phyloP scores from a whole-genome alignment of 2,329 filamentous ascomycete species.

The Hypoxylon sp. region DNA sequence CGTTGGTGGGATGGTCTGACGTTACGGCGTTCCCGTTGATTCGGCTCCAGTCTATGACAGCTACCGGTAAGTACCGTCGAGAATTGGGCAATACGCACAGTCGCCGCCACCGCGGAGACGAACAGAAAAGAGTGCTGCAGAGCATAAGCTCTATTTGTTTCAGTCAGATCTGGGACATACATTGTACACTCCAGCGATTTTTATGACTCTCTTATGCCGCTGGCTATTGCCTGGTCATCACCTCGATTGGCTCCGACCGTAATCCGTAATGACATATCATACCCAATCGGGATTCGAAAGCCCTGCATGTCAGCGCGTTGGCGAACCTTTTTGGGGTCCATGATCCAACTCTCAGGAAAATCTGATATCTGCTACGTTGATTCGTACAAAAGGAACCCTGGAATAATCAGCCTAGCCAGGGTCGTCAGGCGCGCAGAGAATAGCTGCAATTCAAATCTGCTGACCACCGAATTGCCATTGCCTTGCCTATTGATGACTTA shows the following conservation, averaged over 20 bases:
- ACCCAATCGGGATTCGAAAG: slow-evolving; percentile 44
- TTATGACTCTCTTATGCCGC: slow-evolving; percentile 43
- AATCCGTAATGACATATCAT: slow-evolving; percentile 40
- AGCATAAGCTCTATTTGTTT: slow-evolving; percentile 49
- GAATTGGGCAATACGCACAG: slow-evolving; percentile 38
- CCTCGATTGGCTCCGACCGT: slow-evolving; percentile 39
- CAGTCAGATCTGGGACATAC: slow-evolving; percentile 54
- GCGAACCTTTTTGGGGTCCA: slow-evolving; percentile 44
- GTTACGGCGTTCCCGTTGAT: slow-evolving; percentile 42
- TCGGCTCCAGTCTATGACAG: slow-evolving; percentile 38
- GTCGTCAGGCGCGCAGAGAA: slow-evolving; percentile 41
- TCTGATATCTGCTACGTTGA: slow-evolving; percentile 33
- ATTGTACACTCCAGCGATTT: slow-evolving; percentile 40
- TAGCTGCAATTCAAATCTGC: slow-evolving; percentile 33
- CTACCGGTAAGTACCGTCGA: slow-evolving; percentile 28
- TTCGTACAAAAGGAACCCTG: slow-evolving; percentile 31
- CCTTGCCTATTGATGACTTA: slow-evolving; percentile 24
- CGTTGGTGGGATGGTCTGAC: slow-evolving; percentile 42
- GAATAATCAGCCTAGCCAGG: slow-evolving; percentile 35
- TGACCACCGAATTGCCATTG: slow-evolving; percentile 42
- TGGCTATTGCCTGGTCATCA: slow-evolving; percentile 9
- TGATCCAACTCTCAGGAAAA: slow-evolving; percentile 41
- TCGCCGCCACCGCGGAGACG: slow-evolving; percentile 45
- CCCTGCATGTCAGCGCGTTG: slow-evolving; percentile 47
- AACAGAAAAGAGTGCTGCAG: slow-evolving; percentile 42